Conservation (phyloP, 768 basidiomycete species). For the Tylopilus sp. region DNA sequence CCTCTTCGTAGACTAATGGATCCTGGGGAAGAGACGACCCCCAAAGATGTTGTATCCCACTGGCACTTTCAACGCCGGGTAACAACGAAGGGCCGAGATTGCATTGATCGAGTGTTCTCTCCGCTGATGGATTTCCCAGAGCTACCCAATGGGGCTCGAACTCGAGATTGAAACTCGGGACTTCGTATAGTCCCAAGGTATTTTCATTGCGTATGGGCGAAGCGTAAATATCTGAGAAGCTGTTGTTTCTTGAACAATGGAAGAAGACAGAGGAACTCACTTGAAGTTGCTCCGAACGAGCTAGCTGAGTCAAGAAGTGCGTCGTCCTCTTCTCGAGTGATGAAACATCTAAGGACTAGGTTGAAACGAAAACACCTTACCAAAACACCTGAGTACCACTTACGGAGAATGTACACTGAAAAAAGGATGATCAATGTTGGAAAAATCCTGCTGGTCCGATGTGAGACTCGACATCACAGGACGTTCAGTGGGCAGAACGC, state of each 20-base stretch:
- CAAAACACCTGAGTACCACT: conserved; percentile 8
- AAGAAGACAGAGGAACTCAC: not conserved
- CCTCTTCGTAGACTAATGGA: not conserved
- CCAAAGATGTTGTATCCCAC: not conserved
- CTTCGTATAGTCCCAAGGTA: not conserved
- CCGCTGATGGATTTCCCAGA: no score
- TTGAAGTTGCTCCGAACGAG: not conserved
- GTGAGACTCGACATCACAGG: not conserved
- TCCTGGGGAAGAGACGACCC: not conserved
- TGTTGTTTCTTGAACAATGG: not conserved
- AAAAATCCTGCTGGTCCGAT: not conserved
- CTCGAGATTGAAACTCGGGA: not conserved
- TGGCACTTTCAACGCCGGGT: not conserved
- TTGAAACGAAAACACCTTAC: not conserved
- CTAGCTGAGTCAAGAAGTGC: not conserved
- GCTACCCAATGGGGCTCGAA: no score
- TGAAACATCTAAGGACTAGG: not conserved
- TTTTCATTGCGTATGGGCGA: not conserved
- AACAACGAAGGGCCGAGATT: not conserved
- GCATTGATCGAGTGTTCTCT: not conserved
- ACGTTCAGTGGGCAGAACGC: not conserved
- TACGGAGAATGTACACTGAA: not conserved
- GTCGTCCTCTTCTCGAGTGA: not conserved
- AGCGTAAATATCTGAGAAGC: not conserved
- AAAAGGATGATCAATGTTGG: not conserved